Evolutionary conservation across 2,329 filamentous ascomycete species (phyloP).

Genomic region (Aspergillus sp.): DNA sequence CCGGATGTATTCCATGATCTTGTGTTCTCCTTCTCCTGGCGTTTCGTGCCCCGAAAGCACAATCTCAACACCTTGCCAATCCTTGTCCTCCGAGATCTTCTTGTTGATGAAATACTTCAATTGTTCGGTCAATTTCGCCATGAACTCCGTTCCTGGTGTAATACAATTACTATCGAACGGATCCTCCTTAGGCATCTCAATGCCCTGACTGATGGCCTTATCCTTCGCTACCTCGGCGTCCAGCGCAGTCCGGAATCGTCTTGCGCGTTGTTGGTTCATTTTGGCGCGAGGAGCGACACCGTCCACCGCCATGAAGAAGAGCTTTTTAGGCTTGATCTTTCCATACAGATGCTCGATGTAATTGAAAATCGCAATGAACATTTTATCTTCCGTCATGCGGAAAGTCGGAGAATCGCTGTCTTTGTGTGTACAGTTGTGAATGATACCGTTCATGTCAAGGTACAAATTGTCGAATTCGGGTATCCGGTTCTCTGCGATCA

Average conservation of each 20-base stretch:
- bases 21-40: constrained; percentile 96
- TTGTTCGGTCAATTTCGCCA: constrained; percentile 92
- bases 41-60: constrained; percentile 97
- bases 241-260: constrained; percentile 89
- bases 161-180: constrained; percentile 99
- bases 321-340: constrained; percentile 96
- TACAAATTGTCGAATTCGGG: constrained; percentile 98
- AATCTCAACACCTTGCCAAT: constrained; percentile 96
- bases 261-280: constrained; percentile 98
- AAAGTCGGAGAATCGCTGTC: constrained; percentile 90
- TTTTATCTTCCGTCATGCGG: constrained; percentile 93
- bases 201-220: constrained; percentile 84
- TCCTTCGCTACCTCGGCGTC: constrained; percentile 88
- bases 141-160: constrained; percentile 93
- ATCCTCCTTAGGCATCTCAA: constrained; percentile 91
- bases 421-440: constrained; percentile 98
- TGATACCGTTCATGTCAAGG: constrained; percentile 91
- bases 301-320: constrained; percentile 99
- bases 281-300: constrained; percentile 96
- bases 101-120: constrained; percentile 99
- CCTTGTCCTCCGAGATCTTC: constrained; percentile 92
- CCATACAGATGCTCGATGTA: constrained; percentile 99
- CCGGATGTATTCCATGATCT: constrained; percentile 99
- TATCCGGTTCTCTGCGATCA: constrained; percentile 98
- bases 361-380: constrained; percentile 99